phyloP scores from a whole-genome alignment of 352 stramenopile species.

The Paralagenidium karlingii region DNA sequence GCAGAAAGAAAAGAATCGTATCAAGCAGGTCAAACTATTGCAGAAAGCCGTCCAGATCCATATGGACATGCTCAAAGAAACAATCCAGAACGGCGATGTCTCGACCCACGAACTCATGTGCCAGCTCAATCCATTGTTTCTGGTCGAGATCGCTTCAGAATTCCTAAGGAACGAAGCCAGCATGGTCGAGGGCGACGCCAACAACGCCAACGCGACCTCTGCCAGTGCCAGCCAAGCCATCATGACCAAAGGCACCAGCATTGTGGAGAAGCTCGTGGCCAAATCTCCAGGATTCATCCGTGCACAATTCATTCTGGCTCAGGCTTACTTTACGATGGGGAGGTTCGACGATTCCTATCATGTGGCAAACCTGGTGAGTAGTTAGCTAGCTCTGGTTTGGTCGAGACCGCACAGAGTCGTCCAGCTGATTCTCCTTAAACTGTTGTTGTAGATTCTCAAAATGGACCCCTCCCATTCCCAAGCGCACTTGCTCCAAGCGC shows the following conservation, averaged over 20 bases:
- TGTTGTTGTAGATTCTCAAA: conserved; percentile 38
- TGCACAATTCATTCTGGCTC: conserved; percentile 71
- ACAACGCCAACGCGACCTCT: neutral
- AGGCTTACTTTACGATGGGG: conserved; percentile 59
- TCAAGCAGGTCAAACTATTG: conserved; percentile 56
- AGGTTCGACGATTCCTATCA: conserved; percentile 72
- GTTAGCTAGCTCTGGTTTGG: neutral
- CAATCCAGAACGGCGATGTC: conserved; percentile 38
- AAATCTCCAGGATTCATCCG: conserved; percentile 77
- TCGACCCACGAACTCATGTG: conserved; percentile 69
- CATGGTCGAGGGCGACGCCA: neutral
- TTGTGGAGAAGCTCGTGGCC: conserved; percentile 74
- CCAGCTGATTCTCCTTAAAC: neutral
- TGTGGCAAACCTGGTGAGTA: conserved; percentile 36
- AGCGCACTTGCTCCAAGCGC: conserved; percentile 75
- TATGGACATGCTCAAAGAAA: conserved; percentile 66
- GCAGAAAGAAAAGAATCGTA: conserved; percentile 56
- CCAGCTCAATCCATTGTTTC: conserved; percentile 78
- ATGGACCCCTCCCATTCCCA: conserved; percentile 63
- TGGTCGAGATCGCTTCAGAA: conserved; percentile 78
- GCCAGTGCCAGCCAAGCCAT: conserved; percentile 1
- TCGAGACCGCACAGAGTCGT: neutral
- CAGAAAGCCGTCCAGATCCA: conserved; percentile 69
- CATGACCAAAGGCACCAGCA: conserved; percentile 41
- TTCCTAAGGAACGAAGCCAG: conserved; percentile 39